These are phyloP conservation scores for Gigaspora rosea DNA, from an alignment of 192 early-diverging fungal species.

Conservation along the genomic window DNA sequence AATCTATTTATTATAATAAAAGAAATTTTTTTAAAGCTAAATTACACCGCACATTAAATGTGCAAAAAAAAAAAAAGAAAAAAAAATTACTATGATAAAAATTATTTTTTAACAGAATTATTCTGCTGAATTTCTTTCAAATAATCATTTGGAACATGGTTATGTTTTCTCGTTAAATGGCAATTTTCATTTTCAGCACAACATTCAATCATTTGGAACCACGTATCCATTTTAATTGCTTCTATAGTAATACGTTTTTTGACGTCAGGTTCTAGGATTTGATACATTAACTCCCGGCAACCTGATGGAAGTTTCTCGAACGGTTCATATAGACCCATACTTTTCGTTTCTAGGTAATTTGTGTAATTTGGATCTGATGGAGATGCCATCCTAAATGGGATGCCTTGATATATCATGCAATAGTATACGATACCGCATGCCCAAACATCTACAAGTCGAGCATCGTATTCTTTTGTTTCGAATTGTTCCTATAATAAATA, in stretches of 20 bases:
- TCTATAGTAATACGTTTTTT: conserved; percentile 69
- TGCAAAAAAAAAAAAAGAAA: no score
- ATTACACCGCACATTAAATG: no score
- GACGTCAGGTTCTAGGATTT: conserved; percentile 81
- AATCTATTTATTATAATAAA: no score
- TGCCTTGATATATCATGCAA: conserved; percentile 70
- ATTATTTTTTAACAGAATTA: neutral
- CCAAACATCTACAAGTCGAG: conserved; percentile 91
- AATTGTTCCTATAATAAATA: conserved; percentile 26
- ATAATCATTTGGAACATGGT: conserved; percentile 15
- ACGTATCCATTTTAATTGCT: conserved; percentile 70
- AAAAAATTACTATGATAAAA: neutral
- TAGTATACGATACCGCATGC: conserved; percentile 92
- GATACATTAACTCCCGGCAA: conserved; percentile 71
- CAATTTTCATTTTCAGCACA: conserved; percentile 42
- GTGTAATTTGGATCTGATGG: conserved; percentile 66
- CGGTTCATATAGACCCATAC: conserved; percentile 62
- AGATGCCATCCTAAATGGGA: conserved; percentile 63
- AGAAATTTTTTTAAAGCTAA: no score
- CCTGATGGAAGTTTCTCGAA: conserved; percentile 71
- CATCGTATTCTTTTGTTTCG: conserved; percentile 77
- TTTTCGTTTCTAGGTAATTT: conserved; percentile 58
- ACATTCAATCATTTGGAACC: conserved; percentile 70
- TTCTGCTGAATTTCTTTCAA: conserved; percentile 27
- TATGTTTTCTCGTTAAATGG: neutral